Evolutionary conservation across 495 filamentous ascomycete genomes (phyloP).

Genomic region (Hypomontagnella submonticulosa): DNA sequence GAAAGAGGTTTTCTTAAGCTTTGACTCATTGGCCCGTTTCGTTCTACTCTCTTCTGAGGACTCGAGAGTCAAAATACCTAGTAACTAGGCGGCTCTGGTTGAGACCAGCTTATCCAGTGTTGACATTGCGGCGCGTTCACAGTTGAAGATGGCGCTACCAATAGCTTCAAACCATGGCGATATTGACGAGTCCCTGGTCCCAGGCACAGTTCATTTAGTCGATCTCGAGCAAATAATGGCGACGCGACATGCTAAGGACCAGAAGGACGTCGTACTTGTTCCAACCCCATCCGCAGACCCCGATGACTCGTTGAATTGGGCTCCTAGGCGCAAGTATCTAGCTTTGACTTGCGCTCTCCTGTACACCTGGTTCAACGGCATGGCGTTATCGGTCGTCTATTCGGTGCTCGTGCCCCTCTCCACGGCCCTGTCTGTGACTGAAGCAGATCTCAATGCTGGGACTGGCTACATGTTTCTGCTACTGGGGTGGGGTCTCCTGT

Average conservation of each 20-base stretch:
- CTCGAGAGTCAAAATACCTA: no score
- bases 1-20: not conserved
- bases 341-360: constrained; percentile 61
- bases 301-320: constrained; percentile 73
- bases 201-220: constrained; percentile 66
- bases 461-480: constrained; percentile 74
- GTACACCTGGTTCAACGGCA: constrained; percentile 71
- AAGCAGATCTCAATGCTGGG: constrained; percentile 60
- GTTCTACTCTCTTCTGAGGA: no score
- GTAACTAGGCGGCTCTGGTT: not conserved
- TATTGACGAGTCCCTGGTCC: constrained; percentile 57
- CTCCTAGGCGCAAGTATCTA: constrained; percentile 63
- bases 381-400: constrained; percentile 69
- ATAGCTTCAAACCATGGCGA: constrained; percentile 35
- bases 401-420: constrained; percentile 69
- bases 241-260: constrained; percentile 57
- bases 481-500: constrained; percentile 71
- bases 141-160: constrained; percentile 30
- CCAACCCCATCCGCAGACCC: constrained; percentile 68
- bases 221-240: constrained; percentile 59
- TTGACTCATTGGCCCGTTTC: no score
- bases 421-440: constrained; percentile 63
- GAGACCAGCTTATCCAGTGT: not conserved
- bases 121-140: constrained; percentile 4
- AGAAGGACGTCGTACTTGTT: constrained; percentile 66